Evolutionary conservation across 495 filamentous ascomycete genomes (phyloP), one percentile per base, ranked within the genome.

Genomic region (Penicillium angulare): DNA sequence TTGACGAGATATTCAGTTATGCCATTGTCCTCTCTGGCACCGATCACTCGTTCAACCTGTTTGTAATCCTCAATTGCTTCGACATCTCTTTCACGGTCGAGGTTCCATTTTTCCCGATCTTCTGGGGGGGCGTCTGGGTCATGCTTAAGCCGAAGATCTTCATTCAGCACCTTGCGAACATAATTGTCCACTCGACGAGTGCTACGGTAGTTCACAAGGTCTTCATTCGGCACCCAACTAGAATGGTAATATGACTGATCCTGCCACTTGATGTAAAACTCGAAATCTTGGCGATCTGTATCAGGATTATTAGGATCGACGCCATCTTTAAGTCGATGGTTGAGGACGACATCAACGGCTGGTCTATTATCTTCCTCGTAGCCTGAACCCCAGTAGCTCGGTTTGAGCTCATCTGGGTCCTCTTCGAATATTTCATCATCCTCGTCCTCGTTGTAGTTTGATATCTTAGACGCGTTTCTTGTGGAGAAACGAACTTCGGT

Each of bases 261-360:
- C 68, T 96, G 90, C 93, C 93, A 99, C 76, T 99, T 99, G 59
- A 99, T 92, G 63, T 86, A 90, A 65, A 89, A 98, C 51, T 96
- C 88, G 53, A 90, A 97, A 58, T 96, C 88, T 46, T 90, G 81
- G 53, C 88, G 87, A 17, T 77, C 79, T 32, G 81, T 53, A 45
- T 84, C 74, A n/a, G 67, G 60, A 17, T 77, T 72, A 21, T 71
- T 66, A 24, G 82, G 68, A 71, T 84, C 77, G 21, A 79, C 75
- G 38, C 78, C 90, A 29, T 88, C 86, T 64, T 84, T 89, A 9
- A 86, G 68, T 27, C 89, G 81, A 64, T 97, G 90, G 53, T 95
- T 87, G 38, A 97, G 79, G 43, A 97, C 86, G 40, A 87, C 79
- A 56, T 99, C 95, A 54, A 99, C 90, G 41, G 87, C 91, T 27